Evolutionary conservation across 2,329 filamentous ascomycete genomes (phyloP).

Genomic region (Talaromyces verruculosus): DNA sequence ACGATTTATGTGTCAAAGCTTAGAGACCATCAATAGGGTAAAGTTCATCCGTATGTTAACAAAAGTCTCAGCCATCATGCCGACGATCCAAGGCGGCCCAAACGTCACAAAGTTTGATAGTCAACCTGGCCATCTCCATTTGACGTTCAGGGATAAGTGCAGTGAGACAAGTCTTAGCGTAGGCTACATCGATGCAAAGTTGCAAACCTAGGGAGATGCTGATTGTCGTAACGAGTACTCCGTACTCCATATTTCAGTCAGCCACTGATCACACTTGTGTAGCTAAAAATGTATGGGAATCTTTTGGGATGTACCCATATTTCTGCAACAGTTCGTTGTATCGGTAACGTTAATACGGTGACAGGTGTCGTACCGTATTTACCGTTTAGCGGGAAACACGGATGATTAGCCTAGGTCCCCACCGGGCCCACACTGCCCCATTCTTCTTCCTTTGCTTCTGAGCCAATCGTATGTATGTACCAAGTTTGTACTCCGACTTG

Average conservation of each 20-base stretch:
- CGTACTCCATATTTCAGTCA: conserved; percentile 4
- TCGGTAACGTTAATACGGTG: neutral
- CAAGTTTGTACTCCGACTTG: neutral
- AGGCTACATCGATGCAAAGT: neutral
- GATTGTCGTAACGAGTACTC: neutral
- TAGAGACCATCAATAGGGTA: neutral
- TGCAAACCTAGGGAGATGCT: neutral
- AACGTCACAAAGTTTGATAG: neutral
- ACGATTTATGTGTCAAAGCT: neutral
- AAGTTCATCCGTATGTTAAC: no score
- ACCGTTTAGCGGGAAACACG: neutral
- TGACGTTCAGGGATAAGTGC: neutral
- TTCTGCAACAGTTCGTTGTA: neutral
- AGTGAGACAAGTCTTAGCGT: neutral
- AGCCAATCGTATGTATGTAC: neutral
- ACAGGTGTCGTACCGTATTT: conserved; percentile 5
- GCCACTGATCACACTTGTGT: conserved; percentile 6
- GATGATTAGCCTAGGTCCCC: neutral
- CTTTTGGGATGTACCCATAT: neutral
- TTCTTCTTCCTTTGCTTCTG: neutral
- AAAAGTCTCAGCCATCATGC: neutral
- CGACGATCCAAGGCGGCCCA: neutral
- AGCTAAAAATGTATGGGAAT: neutral
- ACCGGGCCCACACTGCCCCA: neutral
- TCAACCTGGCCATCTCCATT: neutral